Percentiles rank a stretch among this genome's conserved stretches.
Conservation (phyloP, 2,329 filamentous ascomycete genomes). For the Gnomoniopsis smithogilvyi region DNA sequence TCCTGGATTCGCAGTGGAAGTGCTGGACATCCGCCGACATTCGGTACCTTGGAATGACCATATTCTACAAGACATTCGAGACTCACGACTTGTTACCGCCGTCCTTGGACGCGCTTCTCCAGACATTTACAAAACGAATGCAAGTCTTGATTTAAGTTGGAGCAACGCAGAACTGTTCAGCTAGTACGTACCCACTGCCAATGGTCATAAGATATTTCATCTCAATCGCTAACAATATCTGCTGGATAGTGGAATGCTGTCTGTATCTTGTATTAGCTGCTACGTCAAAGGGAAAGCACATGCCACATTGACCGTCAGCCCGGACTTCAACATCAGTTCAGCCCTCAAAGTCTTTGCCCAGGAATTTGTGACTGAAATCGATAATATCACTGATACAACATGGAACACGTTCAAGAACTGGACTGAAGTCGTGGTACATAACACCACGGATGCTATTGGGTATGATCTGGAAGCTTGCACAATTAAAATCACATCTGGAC, state of each 20-base stretch:
- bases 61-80: constrained; percentile 21
- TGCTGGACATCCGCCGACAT: constrained; percentile 23
- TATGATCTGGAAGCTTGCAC: constrained; percentile 22
- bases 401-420: constrained; percentile 8
- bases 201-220: neutral
- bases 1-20: constrained; percentile 1
- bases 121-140: constrained; percentile 25
- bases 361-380: constrained; percentile 29
- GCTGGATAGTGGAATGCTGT: constrained; percentile 23
- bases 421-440: constrained; percentile 30
- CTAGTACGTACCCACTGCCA: constrained; percentile 21
- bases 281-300: constrained; percentile 47
- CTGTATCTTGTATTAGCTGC: constrained; percentile 45
- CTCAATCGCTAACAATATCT: neutral
- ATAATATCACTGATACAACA: constrained; percentile 28
- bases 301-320: constrained; percentile 38
- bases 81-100: constrained; percentile 18
- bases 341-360: constrained; percentile 30
- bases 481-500: constrained; percentile 23
- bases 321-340: constrained; percentile 36
- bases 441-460: constrained; percentile 24
- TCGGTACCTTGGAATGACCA: constrained; percentile 20
- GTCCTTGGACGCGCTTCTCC: constrained; percentile 19
- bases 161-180: constrained; percentile 35
- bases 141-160: constrained; percentile 37